Conservation (phyloP, 768 basidiomycete species). For the Phlegmacium glaucopus region DNA sequence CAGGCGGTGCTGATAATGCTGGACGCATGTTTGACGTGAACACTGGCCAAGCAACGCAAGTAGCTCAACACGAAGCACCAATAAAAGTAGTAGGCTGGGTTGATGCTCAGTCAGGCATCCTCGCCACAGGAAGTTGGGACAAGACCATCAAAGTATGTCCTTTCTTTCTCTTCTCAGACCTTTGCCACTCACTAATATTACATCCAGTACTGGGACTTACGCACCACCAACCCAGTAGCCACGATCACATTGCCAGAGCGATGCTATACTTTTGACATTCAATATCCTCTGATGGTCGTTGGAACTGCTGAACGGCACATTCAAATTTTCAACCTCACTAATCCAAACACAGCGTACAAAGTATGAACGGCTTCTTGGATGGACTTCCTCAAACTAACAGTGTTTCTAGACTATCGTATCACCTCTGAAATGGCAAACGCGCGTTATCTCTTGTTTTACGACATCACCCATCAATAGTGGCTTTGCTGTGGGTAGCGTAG, state of each 20-base stretch:
- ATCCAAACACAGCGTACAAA: conserved; percentile 77
- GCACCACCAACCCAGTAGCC: conserved; percentile 70
- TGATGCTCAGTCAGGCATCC: conserved; percentile 70
- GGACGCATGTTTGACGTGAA: conserved; percentile 90
- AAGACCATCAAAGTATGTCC: conserved; percentile 84
- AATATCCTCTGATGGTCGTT: conserved; percentile 83
- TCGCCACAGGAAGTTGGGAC: conserved; percentile 97
- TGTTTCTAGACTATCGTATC: conserved; percentile 65
- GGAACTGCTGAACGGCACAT: conserved; percentile 93
- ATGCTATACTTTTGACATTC: conserved; percentile 84
- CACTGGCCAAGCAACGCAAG: conserved; percentile 77
- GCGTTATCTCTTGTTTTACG: conserved; percentile 81
- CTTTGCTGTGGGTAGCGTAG: conserved; percentile 83
- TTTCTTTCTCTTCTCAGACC: conserved; percentile 2
- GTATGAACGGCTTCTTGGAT: conserved; percentile 31
- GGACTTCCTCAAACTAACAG: neutral
- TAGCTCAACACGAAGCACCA: conserved; percentile 89
- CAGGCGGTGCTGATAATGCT: conserved; percentile 92
- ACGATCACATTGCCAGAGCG: conserved; percentile 84
- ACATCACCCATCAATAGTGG: conserved; percentile 55
- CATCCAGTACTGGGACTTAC: conserved; percentile 88
- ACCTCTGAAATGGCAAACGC: conserved; percentile 92
- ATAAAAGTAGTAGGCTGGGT: conserved; percentile 82
- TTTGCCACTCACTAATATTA: conserved; percentile 1
- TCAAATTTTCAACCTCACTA: conserved; percentile 82